These are phyloP conservation scores for Agaricales sp. DNA, from an alignment of 1,284 basidiomycete genomes.

Conservation along the genomic window DNA sequence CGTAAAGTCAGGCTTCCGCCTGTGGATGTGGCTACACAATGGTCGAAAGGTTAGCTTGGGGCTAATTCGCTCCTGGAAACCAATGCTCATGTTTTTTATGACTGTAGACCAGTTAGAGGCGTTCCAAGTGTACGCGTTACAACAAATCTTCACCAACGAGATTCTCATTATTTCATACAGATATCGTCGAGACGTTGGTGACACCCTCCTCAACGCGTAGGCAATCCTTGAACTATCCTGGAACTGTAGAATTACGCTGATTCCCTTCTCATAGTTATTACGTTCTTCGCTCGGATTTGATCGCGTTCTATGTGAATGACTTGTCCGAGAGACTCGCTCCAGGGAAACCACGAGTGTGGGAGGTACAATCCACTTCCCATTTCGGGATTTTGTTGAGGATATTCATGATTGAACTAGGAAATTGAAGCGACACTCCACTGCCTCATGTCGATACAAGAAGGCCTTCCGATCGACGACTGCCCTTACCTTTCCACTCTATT, in stretches of 20 bases:
- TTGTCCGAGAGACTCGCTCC: conserved; percentile 41
- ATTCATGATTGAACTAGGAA: conserved; percentile 35
- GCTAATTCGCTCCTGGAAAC: conserved; percentile 1
- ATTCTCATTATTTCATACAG: conserved; percentile 23
- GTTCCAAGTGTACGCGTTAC: conserved; percentile 53
- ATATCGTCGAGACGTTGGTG: conserved; percentile 82
- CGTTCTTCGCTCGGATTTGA: conserved; percentile 73
- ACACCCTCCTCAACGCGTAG: conserved; percentile 84
- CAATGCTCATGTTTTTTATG: neutral
- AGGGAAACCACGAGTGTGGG: conserved; percentile 42
- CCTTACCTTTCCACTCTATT: conserved; percentile 60
- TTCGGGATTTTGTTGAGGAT: conserved; percentile 2
- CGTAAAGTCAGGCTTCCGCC: conserved; percentile 68
- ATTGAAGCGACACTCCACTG: conserved; percentile 81
- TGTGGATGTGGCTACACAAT: conserved; percentile 30
- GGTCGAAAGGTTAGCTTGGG: conserved; percentile 53
- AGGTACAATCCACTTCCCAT: conserved; percentile 39
- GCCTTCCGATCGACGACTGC: conserved; percentile 66
- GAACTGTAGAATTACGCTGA: too few relatives aligned
- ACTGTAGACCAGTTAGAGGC: conserved; percentile 60
- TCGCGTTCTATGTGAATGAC: conserved; percentile 57
- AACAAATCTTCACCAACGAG: conserved; percentile 10
- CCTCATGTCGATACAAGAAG: conserved; percentile 78
- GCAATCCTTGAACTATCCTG: conserved; percentile 15
- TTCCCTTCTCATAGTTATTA: conserved; percentile 55